phyloP scores from a whole-genome alignment of 1,139 yeast genomes.

The Blastobotrys raffinosifermentans region DNA sequence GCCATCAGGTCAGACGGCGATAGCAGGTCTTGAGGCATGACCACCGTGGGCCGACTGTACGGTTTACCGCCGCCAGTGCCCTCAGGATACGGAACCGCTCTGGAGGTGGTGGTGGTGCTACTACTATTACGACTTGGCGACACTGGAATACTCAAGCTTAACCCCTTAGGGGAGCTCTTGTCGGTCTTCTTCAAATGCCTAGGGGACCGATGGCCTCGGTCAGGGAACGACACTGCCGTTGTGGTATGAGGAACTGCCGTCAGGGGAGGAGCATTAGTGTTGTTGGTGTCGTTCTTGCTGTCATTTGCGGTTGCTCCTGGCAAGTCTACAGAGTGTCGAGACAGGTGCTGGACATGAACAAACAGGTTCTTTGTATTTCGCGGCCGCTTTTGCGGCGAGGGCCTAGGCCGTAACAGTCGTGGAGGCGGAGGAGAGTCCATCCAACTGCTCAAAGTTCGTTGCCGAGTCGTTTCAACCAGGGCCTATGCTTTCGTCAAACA shows the following conservation, averaged over 20 bases:
- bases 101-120: too few relatives aligned
- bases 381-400: slow-evolving; percentile 4
- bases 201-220: too few relatives aligned
- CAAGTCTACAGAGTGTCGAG: not conserved
- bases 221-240: too few relatives aligned
- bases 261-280: too few relatives aligned
- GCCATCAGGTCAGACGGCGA: not conserved
- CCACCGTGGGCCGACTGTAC: slow-evolving; percentile 1
- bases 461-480: not conserved
- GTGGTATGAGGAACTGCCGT: too few relatives aligned
- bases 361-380: slow-evolving; percentile 14
- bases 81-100: too few relatives aligned
- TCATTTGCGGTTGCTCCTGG: not conserved
- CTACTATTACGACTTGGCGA: too few relatives aligned
- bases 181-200: too few relatives aligned
- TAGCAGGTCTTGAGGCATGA: not conserved
- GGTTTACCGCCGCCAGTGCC: not conserved
- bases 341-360: slow-evolving; percentile 6
- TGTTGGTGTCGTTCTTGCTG: not conserved
- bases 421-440: slow-evolving; percentile 3
- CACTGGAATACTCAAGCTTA: too few relatives aligned
- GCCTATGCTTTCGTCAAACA: not conserved
- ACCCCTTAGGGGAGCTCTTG: too few relatives aligned
- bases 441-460: too few relatives aligned
- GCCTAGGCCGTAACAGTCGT: slow-evolving; percentile 1